phyloP scores from a whole-genome alignment of 345 rosid species.

The Boechera divaricarpa region DNA sequence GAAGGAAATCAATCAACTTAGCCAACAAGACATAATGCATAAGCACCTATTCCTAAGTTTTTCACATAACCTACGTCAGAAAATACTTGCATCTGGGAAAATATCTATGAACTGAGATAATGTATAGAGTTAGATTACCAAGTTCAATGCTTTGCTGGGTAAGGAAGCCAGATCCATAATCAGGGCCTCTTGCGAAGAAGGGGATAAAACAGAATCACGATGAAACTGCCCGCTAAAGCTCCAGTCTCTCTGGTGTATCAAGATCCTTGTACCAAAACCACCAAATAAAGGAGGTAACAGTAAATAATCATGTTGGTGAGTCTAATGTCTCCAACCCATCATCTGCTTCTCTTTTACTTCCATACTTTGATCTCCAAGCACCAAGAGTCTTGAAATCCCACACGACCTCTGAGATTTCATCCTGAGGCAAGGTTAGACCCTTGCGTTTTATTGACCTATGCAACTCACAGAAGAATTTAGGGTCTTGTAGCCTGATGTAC shows the following conservation, averaged over 20 bases:
- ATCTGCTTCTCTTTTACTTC: constrained; percentile 44
- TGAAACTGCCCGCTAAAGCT: constrained; percentile 7
- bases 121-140: constrained; percentile 28
- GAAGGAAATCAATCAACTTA: not conserved
- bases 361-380: constrained; percentile 56
- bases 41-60: not conserved
- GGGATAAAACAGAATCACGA: not conserved
- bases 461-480: constrained; percentile 78
- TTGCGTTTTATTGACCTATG: constrained; percentile 64
- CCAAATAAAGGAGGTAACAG: not conserved
- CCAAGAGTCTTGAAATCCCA: constrained; percentile 94
- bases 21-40: not conserved
- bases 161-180: constrained; percentile 7
- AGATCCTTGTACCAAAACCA: constrained; percentile 13
- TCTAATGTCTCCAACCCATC: constrained; percentile 40
- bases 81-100: constrained; percentile 1
- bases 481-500: constrained; percentile 81
- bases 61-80: not conserved
- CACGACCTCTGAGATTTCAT: constrained; percentile 77
- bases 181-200: not conserved
- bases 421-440: constrained; percentile 82
- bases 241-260: constrained; percentile 20
- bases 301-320: constrained; percentile 27
- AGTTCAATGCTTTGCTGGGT: constrained; percentile 15
- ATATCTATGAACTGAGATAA: not conserved